These are phyloP conservation scores for Ziziphus jujuba DNA, from an alignment of 306 rosid species.

Conservation along the genomic window DNA sequence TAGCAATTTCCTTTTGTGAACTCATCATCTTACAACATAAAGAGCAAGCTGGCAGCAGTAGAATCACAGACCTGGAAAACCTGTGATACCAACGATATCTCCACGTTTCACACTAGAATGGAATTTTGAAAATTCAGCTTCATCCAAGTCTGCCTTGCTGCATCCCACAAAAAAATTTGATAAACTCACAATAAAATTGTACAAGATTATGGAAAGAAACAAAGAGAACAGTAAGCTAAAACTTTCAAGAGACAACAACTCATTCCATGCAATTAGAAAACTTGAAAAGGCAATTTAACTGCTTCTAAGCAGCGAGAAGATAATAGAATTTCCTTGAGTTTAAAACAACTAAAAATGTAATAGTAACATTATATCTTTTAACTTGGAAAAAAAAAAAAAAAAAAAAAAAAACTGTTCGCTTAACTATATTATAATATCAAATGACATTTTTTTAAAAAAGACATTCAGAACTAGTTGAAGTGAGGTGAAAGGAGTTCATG, in stretches of 20 bases:
- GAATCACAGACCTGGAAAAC: slow-evolving; percentile 75
- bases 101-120: slow-evolving; percentile 84
- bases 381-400: no score
- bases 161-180: slow-evolving; percentile 5
- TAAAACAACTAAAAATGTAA: no score
- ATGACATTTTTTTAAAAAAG: no score
- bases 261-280: neutral
- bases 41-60: neutral
- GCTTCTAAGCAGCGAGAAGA: no score
- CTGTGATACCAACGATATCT: slow-evolving; percentile 75
- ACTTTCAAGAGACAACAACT: no score
- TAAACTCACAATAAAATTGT: neutral
- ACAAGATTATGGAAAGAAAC: neutral
- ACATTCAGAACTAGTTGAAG: no score
- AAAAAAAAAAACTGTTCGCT: no score
- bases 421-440: no score
- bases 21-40: neutral
- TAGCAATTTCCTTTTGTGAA: neutral
- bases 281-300: neutral
- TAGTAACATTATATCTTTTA: no score
- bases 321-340: no score
- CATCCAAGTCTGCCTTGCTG: slow-evolving; percentile 65
- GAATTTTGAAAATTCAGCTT: slow-evolving; percentile 63
- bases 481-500: no score
- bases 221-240: neutral